Evolutionary conservation across 2,329 filamentous ascomycete species (phyloP), one percentile per base, ranked within the genome.

Genomic region (Penicillium aurantiogriseum): DNA sequence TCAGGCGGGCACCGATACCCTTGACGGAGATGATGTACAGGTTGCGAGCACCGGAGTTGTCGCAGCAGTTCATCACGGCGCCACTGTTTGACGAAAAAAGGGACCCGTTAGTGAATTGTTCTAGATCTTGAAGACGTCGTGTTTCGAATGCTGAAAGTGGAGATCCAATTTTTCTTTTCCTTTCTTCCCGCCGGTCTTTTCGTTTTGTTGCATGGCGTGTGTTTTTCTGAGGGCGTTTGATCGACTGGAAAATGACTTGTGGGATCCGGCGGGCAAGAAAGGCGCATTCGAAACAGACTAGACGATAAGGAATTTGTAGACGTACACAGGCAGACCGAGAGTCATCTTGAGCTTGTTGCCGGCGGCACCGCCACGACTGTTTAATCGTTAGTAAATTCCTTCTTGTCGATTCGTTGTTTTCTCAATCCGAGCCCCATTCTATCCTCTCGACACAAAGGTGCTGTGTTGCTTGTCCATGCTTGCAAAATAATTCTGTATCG

Each of bases 261-360:
- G 46, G 56, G 23, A 56, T 42, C 43, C 38, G 55, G 51, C 51
- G 51, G 55, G 44, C 36, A 57, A 49, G 59, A 51, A 29, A 49
- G 46, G 58, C 47, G 54, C 51, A 51, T 52, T 60, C 51, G 55
- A 46, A 38, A 51, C 36, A 40, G 27, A 51, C 50, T 48, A 46
- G 48, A 48, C 50, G 60, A 50, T 60, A 51, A 56, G 47, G 39
- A 58, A 57, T 61, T 55, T 56, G 58, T 36, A 64, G 76, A 90
- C 92, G 81, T 96, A 97, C 92, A 96, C 92, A 83, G 94, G 94
- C 77, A 99, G 92, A 97, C 91, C 94, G 83, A 99, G 91, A 81
- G 94, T 97, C 94, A 99, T 99, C 90, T 96, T 97, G 77, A 97
- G 90, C 90, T 99, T 99, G 90, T 95, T 95, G 88, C 94, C 94